phyloP scores from a whole-genome alignment of 2,329 filamentous ascomycete species.

The Ustulina deusta region DNA sequence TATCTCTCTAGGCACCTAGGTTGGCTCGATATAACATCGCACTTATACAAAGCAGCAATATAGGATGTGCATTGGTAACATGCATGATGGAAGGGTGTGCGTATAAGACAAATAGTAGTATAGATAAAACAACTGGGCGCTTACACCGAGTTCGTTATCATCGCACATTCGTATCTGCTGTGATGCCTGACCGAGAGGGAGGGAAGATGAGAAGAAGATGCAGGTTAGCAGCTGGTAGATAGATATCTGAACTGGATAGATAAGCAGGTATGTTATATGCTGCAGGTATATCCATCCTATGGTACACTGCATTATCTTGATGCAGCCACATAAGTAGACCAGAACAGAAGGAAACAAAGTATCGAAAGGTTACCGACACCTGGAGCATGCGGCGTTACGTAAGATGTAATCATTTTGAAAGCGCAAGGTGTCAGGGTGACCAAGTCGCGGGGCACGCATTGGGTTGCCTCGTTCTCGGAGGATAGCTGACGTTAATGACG shows the following conservation, averaged over 20 bases:
- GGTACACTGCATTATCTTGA: constrained; percentile 10
- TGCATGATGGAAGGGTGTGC: neutral
- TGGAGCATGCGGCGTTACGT: neutral
- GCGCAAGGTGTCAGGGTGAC: neutral
- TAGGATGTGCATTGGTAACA: too few species aligned
- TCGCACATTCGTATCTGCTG: neutral
- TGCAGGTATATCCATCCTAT: neutral
- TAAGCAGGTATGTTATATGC: neutral
- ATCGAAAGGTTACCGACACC: neutral
- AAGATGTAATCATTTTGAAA: neutral
- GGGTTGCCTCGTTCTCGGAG: neutral
- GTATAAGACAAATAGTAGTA: too few species aligned
- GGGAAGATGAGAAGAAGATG: neutral
- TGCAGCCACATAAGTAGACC: neutral
- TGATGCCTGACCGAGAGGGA: neutral
- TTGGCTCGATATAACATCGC: too few species aligned
- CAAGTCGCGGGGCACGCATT: neutral
- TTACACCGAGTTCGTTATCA: too few species aligned
- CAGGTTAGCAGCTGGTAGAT: neutral
- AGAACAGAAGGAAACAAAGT: neutral
- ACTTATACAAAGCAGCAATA: too few species aligned
- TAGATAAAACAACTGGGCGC: neutral
- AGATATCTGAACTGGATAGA: neutral
- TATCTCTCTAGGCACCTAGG: too few species aligned
- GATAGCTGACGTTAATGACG: constrained; percentile 1